Conservation (phyloP, 1,139 yeast species). For the Pichia terricola region DNA sequence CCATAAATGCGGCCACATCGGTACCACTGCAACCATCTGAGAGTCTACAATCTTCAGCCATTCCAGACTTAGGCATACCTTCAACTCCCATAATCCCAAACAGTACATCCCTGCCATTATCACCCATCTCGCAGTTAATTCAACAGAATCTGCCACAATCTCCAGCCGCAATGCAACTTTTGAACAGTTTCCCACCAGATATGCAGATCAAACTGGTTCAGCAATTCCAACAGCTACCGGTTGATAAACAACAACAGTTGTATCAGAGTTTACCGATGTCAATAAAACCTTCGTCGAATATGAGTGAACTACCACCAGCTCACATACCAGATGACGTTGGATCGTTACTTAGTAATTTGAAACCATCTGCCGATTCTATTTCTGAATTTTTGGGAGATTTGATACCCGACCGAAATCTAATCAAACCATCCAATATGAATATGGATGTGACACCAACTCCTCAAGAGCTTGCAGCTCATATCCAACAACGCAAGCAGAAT, state of each 20-base stretch:
- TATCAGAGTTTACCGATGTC: slow-evolving; percentile 14
- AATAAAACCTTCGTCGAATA: slow-evolving; percentile 10
- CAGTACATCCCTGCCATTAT: slow-evolving; percentile 2
- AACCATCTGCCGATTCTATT: slow-evolving; percentile 13
- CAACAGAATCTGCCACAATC: slow-evolving; percentile 11
- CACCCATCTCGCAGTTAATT: slow-evolving; percentile 11
- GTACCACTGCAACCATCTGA: no score
- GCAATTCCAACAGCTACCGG: slow-evolving; percentile 10
- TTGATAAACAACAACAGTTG: slow-evolving; percentile 16
- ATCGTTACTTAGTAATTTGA: not conserved
- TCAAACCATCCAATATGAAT: not conserved
- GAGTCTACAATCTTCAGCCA: no score
- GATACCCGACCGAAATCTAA: slow-evolving; percentile 10
- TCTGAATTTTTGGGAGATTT: slow-evolving; percentile 19
- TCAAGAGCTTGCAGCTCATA: slow-evolving; percentile 18
- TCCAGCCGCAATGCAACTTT: slow-evolving; percentile 10
- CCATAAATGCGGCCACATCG: no score
- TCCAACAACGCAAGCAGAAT: slow-evolving; percentile 14
- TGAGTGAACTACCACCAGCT: not conserved
- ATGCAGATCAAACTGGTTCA: slow-evolving; percentile 11
- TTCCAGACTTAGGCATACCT: no score
- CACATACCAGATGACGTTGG: not conserved
- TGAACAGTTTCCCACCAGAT: slow-evolving; percentile 14
- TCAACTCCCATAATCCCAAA: no score
- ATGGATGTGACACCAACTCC: slow-evolving; percentile 13